These are phyloP conservation scores for Gossypium arboreum DNA, from an alignment of 345 rosid genomes.

Conservation along the genomic window DNA sequence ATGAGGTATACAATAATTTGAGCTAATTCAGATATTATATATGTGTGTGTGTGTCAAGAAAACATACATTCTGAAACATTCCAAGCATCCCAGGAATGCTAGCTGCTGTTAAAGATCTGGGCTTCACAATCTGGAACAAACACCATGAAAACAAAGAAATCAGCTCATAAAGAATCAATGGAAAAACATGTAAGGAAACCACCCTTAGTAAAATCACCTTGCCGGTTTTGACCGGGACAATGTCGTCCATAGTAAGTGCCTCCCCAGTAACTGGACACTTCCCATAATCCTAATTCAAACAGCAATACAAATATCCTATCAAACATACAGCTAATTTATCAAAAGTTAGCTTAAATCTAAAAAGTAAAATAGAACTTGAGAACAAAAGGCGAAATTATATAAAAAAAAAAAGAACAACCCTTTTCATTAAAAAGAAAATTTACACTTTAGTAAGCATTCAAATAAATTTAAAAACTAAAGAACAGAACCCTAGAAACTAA, in stretches of 20 bases:
- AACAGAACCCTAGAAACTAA: constrained; percentile 31
- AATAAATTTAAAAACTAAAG: constrained; percentile 5
- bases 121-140: constrained; percentile 70
- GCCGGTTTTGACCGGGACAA: constrained; percentile 66
- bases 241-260: constrained; percentile 67
- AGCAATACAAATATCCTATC: constrained; percentile 5
- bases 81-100: constrained; percentile 98
- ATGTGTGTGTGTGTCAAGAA: neutral
- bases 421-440: neutral
- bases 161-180: neutral
- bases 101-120: constrained; percentile 78
- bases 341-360: neutral
- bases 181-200: neutral
- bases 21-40: neutral
- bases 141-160: constrained; percentile 5
- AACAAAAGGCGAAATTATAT: neutral
- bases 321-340: constrained; percentile 13
- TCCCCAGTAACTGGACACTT: constrained; percentile 91
- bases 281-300: constrained; percentile 61
- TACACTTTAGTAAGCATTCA: neutral
- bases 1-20: neutral
- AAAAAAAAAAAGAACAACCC: neutral
- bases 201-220: constrained; percentile 41
- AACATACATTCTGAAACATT: constrained; percentile 82
- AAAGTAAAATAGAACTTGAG: neutral